These are phyloP conservation scores for Pichia insulana DNA, from an alignment of 805 yeast species.

Conservation along the genomic window DNA sequence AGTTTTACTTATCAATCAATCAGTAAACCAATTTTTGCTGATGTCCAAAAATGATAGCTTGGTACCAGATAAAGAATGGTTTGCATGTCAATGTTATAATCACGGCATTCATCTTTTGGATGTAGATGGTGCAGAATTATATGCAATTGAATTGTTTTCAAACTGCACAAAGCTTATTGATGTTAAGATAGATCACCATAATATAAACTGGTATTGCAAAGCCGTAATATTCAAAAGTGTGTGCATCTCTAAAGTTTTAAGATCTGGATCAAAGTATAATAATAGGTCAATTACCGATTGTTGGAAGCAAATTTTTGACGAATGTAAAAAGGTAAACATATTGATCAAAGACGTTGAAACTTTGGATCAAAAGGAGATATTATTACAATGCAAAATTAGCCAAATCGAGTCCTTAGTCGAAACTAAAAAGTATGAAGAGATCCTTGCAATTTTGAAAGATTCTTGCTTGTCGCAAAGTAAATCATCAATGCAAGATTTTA, in stretches of 20 bases:
- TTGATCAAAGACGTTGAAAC: no score
- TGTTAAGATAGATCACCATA: background rate
- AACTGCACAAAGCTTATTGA: background rate
- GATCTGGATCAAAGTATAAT: background rate
- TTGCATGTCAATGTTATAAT: constrained; percentile 26
- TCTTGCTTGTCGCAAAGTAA: no score
- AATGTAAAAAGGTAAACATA: background rate
- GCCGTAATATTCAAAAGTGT: constrained; percentile 5
- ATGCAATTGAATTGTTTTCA: constrained; percentile 9
- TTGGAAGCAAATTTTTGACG: background rate
- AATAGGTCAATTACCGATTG: background rate
- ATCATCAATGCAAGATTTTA: background rate
- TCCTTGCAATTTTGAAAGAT: no score
- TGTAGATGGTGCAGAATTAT: constrained; percentile 1
- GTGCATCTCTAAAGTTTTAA: constrained; percentile 1
- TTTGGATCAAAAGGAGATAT: no score
- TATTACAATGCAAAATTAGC: no score
- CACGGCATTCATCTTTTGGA: background rate
- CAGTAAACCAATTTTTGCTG: background rate
- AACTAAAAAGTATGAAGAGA: no score
- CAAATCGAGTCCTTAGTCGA: no score
- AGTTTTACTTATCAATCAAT: constrained; percentile 1
- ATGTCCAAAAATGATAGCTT: constrained; percentile 1
- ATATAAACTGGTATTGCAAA: constrained; percentile 4
- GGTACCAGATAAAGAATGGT: constrained; percentile 33